These are phyloP conservation scores for Fusarium sulawesiense DNA, from an alignment of 2,329 filamentous ascomycete genomes.

Conservation along the genomic window DNA sequence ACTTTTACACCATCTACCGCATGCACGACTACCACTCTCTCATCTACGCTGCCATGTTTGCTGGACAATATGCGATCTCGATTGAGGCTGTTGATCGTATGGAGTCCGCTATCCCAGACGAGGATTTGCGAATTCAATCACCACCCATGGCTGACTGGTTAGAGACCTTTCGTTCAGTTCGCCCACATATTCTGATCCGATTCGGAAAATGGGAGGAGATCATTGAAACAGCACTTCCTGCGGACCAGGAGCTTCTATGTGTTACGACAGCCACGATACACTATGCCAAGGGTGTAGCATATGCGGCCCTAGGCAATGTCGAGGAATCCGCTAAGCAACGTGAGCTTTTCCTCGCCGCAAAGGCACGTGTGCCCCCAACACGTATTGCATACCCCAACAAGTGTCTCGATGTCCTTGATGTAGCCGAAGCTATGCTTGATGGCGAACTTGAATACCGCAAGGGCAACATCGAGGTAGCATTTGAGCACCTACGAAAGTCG, in stretches of 20 bases:
- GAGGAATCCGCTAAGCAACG: conserved; percentile 63
- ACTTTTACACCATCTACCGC: conserved; percentile 80
- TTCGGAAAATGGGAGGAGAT: conserved; percentile 79
- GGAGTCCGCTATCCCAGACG: conserved; percentile 70
- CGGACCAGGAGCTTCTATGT: conserved; percentile 69
- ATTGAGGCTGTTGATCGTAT: conserved; percentile 68
- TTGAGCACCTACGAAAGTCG: conserved; percentile 64
- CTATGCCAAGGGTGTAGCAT: conserved; percentile 76
- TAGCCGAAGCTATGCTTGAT: conserved; percentile 73
- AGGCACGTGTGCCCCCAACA: conserved; percentile 62
- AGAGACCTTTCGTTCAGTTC: conserved; percentile 73
- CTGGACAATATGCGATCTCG: conserved; percentile 70
- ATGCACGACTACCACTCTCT: conserved; percentile 78
- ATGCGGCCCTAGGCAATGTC: conserved; percentile 66
- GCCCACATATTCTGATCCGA: conserved; percentile 74
- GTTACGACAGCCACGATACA: conserved; percentile 74
- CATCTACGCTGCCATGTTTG: conserved; percentile 81
- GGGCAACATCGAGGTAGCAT: conserved; percentile 67
- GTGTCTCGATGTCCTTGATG: conserved; percentile 68
- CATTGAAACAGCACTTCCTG: conserved; percentile 64
- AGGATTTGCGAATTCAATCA: conserved; percentile 56
- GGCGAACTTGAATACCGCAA: conserved; percentile 78
- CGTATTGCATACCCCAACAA: conserved; percentile 76
- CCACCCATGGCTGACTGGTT: conserved; percentile 82
- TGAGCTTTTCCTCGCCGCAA: conserved; percentile 61